These are phyloP conservation scores for Colletotrichum lentis DNA, from an alignment of 2,329 filamentous ascomycete species.

Conservation along the genomic window DNA sequence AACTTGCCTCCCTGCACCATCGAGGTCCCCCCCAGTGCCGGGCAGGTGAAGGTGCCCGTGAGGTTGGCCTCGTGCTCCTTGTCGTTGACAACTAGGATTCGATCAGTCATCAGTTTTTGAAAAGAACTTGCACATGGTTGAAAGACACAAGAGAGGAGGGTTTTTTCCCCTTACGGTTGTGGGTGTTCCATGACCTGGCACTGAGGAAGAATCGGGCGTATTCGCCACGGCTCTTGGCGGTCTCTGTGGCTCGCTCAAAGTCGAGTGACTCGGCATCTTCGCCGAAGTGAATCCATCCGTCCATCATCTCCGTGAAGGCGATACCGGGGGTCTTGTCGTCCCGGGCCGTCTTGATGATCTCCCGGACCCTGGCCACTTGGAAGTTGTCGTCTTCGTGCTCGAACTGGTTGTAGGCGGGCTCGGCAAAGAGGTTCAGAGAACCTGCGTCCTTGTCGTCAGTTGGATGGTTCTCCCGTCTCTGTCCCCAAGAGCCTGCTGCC, in stretches of 20 bases:
- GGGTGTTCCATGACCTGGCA: constrained; percentile 63
- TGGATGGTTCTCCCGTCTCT: too few species aligned
- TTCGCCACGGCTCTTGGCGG: constrained; percentile 61
- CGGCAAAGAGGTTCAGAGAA: constrained; percentile 63
- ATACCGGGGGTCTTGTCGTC: constrained; percentile 59
- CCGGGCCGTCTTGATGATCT: constrained; percentile 53
- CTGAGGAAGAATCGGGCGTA: constrained; percentile 67
- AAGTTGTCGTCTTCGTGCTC: constrained; percentile 47
- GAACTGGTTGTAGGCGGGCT: constrained; percentile 48
- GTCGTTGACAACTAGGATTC: constrained; percentile 52
- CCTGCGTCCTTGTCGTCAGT: constrained; percentile 37
- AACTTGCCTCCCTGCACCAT: constrained; percentile 67
- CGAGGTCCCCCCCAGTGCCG: constrained; percentile 63
- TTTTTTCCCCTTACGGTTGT: constrained; percentile 41
- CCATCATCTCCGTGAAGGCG: constrained; percentile 71
- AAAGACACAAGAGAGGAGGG: too few species aligned
- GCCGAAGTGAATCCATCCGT: constrained; percentile 64
- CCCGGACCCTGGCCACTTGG: constrained; percentile 48
- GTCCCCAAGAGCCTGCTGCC: too few species aligned
- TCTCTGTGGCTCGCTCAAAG: constrained; percentile 61
- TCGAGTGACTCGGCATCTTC: constrained; percentile 55
- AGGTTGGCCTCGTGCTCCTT: constrained; percentile 61
- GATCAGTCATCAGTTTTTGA: too few species aligned
- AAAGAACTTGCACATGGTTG: too few species aligned
- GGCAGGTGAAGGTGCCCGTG: constrained; percentile 67